phyloP scores from a whole-genome alignment of 1,284 basidiomycete species.

The Pascua guehoae region DNA sequence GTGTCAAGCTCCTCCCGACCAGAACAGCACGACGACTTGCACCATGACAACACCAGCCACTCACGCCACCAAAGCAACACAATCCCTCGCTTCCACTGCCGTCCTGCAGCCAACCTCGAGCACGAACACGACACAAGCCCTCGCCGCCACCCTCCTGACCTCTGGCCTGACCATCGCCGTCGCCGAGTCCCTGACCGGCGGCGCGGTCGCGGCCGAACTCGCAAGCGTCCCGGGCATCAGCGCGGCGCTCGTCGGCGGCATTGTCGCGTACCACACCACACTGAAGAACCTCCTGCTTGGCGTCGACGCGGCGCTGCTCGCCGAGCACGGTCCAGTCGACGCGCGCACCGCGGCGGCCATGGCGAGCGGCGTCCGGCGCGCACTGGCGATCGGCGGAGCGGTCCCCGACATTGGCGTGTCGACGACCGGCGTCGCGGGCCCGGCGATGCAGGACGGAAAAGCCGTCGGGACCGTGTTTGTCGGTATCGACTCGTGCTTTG shows the following conservation, averaged over 20 bases:
- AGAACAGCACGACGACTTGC: no score
- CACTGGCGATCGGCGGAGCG: background rate
- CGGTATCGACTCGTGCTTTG: no score
- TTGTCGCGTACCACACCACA: background rate
- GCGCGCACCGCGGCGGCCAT: background rate
- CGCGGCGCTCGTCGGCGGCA: background rate
- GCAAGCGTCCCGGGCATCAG: background rate
- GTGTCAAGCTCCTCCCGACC: no score
- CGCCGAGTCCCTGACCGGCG: constrained; percentile 1
- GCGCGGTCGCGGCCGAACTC: background rate
- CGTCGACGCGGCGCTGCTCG: background rate
- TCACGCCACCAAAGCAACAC: no score
- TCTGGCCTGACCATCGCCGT: background rate
- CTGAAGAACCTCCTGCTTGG: background rate
- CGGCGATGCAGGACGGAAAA: no score
- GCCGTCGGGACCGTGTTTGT: no score
- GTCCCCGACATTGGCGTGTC: background rate
- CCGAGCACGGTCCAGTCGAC: background rate
- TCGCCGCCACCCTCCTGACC: no score
- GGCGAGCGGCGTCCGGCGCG: background rate
- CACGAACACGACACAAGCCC: no score
- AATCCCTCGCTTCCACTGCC: no score
- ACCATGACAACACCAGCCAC: no score
- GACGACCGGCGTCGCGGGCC: no score
- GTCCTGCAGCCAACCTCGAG: no score